phyloP scores from a whole-genome alignment of 2,329 filamentous ascomycete species.

The Sporothrix luriei region DNA sequence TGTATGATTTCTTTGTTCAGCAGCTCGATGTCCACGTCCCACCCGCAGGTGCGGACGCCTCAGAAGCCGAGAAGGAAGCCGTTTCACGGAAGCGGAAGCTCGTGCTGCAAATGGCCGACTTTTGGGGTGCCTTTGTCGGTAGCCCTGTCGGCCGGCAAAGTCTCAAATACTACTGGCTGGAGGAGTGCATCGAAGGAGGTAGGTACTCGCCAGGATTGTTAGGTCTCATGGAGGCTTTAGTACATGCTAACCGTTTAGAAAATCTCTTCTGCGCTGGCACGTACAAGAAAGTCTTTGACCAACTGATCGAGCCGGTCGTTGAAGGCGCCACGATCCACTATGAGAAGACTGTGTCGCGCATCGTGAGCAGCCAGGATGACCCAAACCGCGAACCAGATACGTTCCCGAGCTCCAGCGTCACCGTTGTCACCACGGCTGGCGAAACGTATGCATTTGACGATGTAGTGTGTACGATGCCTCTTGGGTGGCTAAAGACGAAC shows the following conservation, averaged over 20 bases:
- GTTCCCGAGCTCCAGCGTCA: constrained; percentile 42
- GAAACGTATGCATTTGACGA: constrained; percentile 62
- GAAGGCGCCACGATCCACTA: constrained; percentile 59
- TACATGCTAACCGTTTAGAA: constrained; percentile 45
- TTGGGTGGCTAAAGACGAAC: constrained; percentile 69
- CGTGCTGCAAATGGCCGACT: constrained; percentile 59
- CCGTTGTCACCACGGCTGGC: constrained; percentile 52
- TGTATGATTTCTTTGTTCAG: constrained; percentile 57
- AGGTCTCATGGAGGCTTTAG: not conserved
- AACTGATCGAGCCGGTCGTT: constrained; percentile 60
- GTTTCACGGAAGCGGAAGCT: constrained; percentile 43
- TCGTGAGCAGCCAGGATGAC: constrained; percentile 43
- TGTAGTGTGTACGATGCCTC: constrained; percentile 66
- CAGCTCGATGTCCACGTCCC: constrained; percentile 52
- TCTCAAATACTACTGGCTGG: constrained; percentile 75
- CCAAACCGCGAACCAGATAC: constrained; percentile 30
- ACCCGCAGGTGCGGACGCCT: constrained; percentile 35
- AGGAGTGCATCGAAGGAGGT: constrained; percentile 75
- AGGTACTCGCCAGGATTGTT: constrained; percentile 33
- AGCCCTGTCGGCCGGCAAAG: constrained; percentile 66
- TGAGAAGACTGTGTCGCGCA: constrained; percentile 51
- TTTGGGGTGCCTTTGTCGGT: constrained; percentile 73
- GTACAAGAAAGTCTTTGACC: constrained; percentile 60
- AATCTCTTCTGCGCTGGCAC: constrained; percentile 64
- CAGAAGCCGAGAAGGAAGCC: not conserved